Evolutionary conservation across 2,329 filamentous ascomycete genomes (phyloP).

Genomic region (Cytospora piceae): DNA sequence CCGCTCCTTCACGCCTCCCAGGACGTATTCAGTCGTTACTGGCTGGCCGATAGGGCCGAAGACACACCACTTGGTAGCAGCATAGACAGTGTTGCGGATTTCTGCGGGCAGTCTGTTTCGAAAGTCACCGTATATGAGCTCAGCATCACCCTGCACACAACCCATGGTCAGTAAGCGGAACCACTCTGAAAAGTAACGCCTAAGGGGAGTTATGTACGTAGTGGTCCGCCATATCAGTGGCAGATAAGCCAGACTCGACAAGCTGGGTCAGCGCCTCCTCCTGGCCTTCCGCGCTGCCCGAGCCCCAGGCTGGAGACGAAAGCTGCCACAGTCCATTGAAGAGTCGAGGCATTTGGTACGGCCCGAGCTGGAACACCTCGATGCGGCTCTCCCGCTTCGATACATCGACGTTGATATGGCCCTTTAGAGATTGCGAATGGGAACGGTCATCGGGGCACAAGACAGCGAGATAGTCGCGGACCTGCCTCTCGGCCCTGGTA

Average conservation of each 20-base stretch:
- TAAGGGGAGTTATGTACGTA: slow-evolving; percentile 32
- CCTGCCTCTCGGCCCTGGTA: slow-evolving; percentile 38
- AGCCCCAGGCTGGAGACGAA: slow-evolving; percentile 39
- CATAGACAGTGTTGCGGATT: slow-evolving; percentile 35
- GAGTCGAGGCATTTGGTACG: slow-evolving; percentile 34
- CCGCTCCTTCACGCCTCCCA: slow-evolving; percentile 39
- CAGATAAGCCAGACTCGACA: slow-evolving; percentile 35
- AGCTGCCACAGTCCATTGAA: slow-evolving; percentile 42
- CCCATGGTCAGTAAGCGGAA: too few species aligned
- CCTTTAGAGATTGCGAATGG: neutral
- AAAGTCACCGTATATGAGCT: slow-evolving; percentile 41
- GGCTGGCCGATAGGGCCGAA: slow-evolving; percentile 35
- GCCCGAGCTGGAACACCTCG: slow-evolving; percentile 35
- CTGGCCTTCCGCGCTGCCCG: slow-evolving; percentile 35
- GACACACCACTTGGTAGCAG: slow-evolving; percentile 44
- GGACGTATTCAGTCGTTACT: slow-evolving; percentile 37
- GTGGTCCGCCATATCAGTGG: slow-evolving; percentile 43
- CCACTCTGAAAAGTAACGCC: too few species aligned
- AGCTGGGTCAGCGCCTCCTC: slow-evolving; percentile 36
- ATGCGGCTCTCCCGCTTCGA: slow-evolving; percentile 10
- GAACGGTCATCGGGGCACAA: slow-evolving; percentile 34
- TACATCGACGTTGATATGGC: neutral
- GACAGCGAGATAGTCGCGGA: slow-evolving; percentile 36
- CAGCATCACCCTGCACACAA: slow-evolving; percentile 37
- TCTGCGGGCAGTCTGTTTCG: slow-evolving; percentile 35